Evolutionary conservation across 208 protist genomes (phyloP).

Genomic region (Blastocrithidia nonstop): DNA sequence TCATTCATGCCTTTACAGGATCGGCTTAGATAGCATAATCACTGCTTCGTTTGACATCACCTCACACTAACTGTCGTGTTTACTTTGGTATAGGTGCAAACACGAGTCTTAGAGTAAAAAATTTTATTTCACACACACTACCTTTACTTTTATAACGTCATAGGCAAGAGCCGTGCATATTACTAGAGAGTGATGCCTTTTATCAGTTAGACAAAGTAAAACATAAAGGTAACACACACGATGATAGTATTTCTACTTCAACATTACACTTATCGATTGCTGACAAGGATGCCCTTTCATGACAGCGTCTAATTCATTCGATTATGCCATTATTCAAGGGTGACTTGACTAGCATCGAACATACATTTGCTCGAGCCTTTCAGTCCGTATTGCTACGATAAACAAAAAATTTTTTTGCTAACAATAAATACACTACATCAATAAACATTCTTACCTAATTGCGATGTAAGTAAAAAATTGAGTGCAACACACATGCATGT

Average conservation of each 20-base stretch:
- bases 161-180: conserved; percentile 10
- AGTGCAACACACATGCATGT: too few species aligned
- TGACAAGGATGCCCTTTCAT: too few species aligned
- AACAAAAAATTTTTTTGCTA: too few species aligned
- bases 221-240: background rate
- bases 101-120: conserved; percentile 44
- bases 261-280: too few species aligned
- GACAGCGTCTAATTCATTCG: too few species aligned
- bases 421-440: too few species aligned
- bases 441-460: too few species aligned
- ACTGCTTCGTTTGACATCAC: conserved; percentile 21
- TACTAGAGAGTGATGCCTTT: conserved; percentile 54
- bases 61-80: conserved; percentile 10
- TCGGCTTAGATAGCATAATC: conserved; percentile 43
- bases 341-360: too few species aligned
- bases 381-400: too few species aligned
- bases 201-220: conserved; percentile 6
- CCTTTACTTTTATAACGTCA: conserved; percentile 35
- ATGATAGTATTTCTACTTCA: background rate
- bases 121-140: conserved; percentile 20
- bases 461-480: too few species aligned
- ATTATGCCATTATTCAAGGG: too few species aligned
- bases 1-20: conserved; percentile 78
- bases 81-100: conserved; percentile 48
- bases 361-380: too few species aligned